Evolutionary conservation across 257 asterid species (phyloP).

Genomic region (Buddleja alternifolia): DNA sequence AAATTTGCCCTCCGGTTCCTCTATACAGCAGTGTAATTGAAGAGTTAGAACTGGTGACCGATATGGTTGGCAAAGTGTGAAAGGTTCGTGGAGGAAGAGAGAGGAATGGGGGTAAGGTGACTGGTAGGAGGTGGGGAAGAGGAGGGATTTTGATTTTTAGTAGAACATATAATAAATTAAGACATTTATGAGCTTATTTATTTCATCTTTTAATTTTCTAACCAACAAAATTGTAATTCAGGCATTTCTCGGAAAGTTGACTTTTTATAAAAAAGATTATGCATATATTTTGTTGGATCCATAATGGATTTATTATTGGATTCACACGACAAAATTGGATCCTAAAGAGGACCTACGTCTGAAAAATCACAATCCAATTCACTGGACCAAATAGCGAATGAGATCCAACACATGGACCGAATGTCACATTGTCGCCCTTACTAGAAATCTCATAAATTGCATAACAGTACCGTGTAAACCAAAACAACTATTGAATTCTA

Average conservation of each 20-base stretch:
- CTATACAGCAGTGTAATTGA: neutral
- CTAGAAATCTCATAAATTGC: conserved; percentile 4
- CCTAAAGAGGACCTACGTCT: neutral
- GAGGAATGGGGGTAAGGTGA: neutral
- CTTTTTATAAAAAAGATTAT: neutral
- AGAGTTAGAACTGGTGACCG: neutral
- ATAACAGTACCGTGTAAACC: neutral
- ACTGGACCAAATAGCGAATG: neutral
- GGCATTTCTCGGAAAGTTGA: neutral
- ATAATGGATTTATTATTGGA: neutral
- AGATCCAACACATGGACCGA: neutral
- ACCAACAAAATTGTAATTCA: neutral
- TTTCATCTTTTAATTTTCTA: neutral
- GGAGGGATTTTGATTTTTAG: neutral
- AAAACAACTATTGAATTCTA: neutral
- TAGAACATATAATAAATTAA: neutral
- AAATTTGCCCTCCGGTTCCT: neutral
- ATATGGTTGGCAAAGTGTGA: neutral
- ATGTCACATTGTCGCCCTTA: neutral
- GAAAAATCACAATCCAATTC: neutral
- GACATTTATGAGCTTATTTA: conserved; percentile 3
- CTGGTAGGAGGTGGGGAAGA: neutral
- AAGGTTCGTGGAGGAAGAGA: neutral
- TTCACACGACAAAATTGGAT: neutral
- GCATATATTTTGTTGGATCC: neutral